Percentiles rank a stretch among this genome's conserved stretches.
Evolutionary conservation across 371 early-diverging fungal species (phyloP).

Genomic region (Dipsacomyces acuminosporus): DNA sequence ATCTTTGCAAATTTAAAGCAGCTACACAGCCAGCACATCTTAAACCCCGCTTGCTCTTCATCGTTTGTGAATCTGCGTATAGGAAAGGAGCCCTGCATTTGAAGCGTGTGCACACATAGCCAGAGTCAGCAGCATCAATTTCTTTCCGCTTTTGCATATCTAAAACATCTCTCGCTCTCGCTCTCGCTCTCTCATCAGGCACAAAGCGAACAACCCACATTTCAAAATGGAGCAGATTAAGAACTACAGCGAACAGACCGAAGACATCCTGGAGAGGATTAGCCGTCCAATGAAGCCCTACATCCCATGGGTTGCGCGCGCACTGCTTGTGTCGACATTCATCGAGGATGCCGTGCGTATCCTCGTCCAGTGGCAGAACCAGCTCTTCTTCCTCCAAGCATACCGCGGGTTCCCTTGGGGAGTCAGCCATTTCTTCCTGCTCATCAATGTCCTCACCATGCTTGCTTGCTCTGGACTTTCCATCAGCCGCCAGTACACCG

Average conservation of each 20-base stretch:
- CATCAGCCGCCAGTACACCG: constrained; percentile 70
- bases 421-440: constrained; percentile 77
- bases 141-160: no score
- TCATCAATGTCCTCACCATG: constrained; percentile 80
- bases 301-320: constrained; percentile 82
- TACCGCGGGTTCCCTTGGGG: constrained; percentile 74
- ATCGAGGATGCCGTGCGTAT: constrained; percentile 91
- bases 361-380: constrained; percentile 80
- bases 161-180: no score
- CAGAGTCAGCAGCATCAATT: no score
- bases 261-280: constrained; percentile 68
- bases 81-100: no score
- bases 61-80: no score
- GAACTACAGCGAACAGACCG: constrained; percentile 55
- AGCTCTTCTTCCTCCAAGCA: constrained; percentile 72
- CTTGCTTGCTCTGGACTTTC: constrained; percentile 69
- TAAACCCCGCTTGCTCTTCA: no score
- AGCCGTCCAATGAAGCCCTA: constrained; percentile 85
- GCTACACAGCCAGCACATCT: no score
- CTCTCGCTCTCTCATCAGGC: background rate
- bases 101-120: no score
- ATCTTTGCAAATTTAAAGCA: no score
- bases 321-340: constrained; percentile 92
- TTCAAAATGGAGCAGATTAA: constrained; percentile 41
- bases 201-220: no score